Evolutionary conservation across 306 rosid genomes (phyloP).

Genomic region (Cicer chorassanicum): DNA sequence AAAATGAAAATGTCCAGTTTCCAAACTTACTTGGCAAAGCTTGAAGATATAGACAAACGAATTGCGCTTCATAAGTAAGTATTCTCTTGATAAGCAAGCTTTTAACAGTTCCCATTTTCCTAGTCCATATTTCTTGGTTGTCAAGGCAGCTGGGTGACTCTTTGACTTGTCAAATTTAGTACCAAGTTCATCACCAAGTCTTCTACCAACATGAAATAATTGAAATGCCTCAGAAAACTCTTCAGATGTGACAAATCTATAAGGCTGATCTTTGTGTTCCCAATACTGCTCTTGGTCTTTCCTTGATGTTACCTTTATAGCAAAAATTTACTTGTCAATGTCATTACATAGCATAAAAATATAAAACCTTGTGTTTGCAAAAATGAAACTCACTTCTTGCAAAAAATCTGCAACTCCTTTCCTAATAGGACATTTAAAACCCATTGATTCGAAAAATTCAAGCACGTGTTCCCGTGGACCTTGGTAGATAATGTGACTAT

Average conservation of each 20-base stretch:
- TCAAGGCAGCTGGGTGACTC: conserved; percentile 63
- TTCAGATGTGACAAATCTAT: conserved; percentile 54
- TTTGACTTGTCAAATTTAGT: conserved; percentile 62
- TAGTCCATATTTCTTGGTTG: conserved; percentile 58
- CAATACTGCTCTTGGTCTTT: conserved; percentile 72
- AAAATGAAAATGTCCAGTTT: conserved; percentile 23
- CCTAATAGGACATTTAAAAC: conserved; percentile 64
- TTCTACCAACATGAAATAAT: conserved; percentile 55
- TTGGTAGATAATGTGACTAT: conserved; percentile 66
- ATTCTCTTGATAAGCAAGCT: conserved; percentile 67
- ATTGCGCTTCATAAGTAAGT: conserved; percentile 69
- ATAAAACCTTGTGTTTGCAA: no score
- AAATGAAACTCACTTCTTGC: conserved; percentile 57
- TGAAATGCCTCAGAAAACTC: conserved; percentile 56
- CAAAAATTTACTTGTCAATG: background rate
- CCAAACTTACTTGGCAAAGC: conserved; percentile 59
- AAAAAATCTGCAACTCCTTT: conserved; percentile 70
- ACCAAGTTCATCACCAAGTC: conserved; percentile 51
- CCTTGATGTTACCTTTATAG: conserved; percentile 61
- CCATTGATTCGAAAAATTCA: conserved; percentile 56
- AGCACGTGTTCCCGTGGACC: conserved; percentile 62
- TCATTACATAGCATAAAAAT: background rate
- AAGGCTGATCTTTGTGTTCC: conserved; percentile 55
- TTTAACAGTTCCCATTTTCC: conserved; percentile 54
- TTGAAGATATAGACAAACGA: conserved; percentile 67